A percentile compares a stretch with the other conserved stretches of the same genome.
These are phyloP conservation scores for Globisporangium middletonii DNA, from an alignment of 352 stramenopile species.

Conservation along the genomic window DNA sequence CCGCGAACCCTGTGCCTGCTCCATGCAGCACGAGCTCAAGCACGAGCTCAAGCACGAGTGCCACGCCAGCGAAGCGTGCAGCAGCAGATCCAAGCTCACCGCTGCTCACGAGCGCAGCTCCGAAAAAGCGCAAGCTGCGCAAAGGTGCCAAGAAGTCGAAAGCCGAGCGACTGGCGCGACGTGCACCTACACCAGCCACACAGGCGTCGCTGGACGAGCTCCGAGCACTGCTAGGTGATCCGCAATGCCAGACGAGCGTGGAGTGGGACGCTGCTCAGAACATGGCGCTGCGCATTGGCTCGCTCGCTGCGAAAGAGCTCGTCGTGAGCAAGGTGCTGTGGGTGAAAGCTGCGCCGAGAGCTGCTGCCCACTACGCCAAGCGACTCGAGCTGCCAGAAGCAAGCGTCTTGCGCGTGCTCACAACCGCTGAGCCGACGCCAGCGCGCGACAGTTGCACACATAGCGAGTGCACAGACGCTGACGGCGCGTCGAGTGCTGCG, in stretches of 20 bases:
- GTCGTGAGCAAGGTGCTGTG: conserved; percentile 39
- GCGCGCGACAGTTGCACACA: background rate
- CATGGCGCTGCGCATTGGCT: conserved; percentile 35
- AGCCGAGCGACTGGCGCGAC: conserved; percentile 16
- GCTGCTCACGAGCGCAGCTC: background rate
- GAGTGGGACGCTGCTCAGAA: conserved; percentile 62
- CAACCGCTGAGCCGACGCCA: background rate
- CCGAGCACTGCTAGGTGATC: background rate
- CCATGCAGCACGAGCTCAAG: too few species aligned
- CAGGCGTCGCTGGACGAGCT: conserved; percentile 8
- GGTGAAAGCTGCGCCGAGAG: conserved; percentile 27
- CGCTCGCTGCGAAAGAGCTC: conserved; percentile 24
- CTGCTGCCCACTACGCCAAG: conserved; percentile 64
- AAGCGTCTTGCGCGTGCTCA: conserved; percentile 24
- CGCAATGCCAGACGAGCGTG: conserved; percentile 5
- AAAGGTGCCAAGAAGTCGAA: conserved; percentile 32
- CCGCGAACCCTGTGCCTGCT: too few species aligned
- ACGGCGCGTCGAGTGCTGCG: conserved; percentile 2
- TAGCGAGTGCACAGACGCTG: background rate
- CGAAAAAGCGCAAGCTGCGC: conserved; percentile 20
- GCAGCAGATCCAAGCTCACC: too few species aligned
- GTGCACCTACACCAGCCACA: background rate
- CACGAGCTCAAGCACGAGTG: too few species aligned
- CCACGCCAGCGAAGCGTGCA: too few species aligned
- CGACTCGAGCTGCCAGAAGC: conserved; percentile 28